A percentile compares a stretch with the other conserved stretches of the same genome.
Evolutionary conservation across 441 rosid species (phyloP).

Genomic region (Lepidium campestre): DNA sequence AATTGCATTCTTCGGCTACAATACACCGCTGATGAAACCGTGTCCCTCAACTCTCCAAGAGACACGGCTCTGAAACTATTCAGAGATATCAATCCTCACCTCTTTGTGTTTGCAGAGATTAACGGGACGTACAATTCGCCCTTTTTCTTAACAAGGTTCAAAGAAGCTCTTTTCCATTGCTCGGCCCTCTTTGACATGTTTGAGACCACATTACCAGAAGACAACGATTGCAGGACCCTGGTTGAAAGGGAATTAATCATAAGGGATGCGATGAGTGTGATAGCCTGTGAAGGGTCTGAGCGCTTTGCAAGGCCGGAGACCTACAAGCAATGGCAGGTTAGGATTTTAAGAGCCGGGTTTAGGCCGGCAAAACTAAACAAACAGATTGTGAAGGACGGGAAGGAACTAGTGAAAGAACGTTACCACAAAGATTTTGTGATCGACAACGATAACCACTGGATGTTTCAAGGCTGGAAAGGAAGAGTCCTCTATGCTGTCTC

Average conservation of each 20-base stretch:
- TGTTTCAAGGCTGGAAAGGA: slow-evolving; percentile 42
- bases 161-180: slow-evolving; percentile 79
- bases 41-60: slow-evolving; percentile 54
- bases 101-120: slow-evolving; percentile 62
- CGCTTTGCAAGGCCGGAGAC: slow-evolving; percentile 83
- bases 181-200: slow-evolving; percentile 76
- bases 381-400: slow-evolving; percentile 30
- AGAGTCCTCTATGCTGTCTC: slow-evolving; percentile 32
- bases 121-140: slow-evolving; percentile 80
- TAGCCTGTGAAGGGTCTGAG: slow-evolving; percentile 79
- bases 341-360: slow-evolving; percentile 61
- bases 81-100: slow-evolving; percentile 53
- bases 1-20: slow-evolving; percentile 54
- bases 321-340: slow-evolving; percentile 83
- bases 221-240: slow-evolving; percentile 48
- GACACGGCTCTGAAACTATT: slow-evolving; percentile 65
- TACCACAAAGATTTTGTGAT: slow-evolving; percentile 34
- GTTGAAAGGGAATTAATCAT: slow-evolving; percentile 57
- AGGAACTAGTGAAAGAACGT: slow-evolving; percentile 12
- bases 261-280: slow-evolving; percentile 66
- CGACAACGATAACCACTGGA: slow-evolving; percentile 31
- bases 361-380: slow-evolving; percentile 42
- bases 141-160: slow-evolving; percentile 70
- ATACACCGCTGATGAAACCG: slow-evolving; percentile 76
- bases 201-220: slow-evolving; percentile 47